Percentiles rank a stretch among this genome's conserved stretches.
These are phyloP conservation scores for Teratosphaeria nubilosa DNA, from an alignment of 2,329 filamentous ascomycete species.

Conservation along the genomic window DNA sequence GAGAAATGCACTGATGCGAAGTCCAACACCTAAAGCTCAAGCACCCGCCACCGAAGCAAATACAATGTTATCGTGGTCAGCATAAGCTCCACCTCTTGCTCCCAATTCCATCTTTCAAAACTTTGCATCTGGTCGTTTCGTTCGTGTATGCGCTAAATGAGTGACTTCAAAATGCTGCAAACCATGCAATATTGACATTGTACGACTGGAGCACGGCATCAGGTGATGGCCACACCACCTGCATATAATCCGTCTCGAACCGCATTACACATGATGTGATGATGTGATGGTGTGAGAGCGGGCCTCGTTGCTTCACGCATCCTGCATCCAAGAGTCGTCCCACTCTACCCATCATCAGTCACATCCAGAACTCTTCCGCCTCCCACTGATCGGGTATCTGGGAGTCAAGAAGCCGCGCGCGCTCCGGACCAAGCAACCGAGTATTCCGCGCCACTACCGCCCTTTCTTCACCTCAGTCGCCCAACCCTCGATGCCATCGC, in stretches of 20 bases:
- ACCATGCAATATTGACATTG: neutral
- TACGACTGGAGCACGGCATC: neutral
- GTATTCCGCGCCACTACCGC: conserved; percentile 40
- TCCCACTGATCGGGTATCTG: neutral
- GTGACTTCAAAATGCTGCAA: neutral
- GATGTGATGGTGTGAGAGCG: neutral
- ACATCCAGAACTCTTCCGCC: neutral
- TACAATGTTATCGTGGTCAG: neutral
- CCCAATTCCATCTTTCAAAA: neutral
- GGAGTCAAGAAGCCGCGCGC: neutral
- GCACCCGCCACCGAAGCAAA: neutral
- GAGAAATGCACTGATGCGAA: neutral
- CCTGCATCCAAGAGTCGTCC: neutral
- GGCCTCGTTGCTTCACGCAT: neutral
- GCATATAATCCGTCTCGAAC: neutral
- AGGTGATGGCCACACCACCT: neutral
- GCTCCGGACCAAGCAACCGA: neutral
- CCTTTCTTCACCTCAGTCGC: conserved; percentile 73
- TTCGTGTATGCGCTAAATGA: conserved; percentile 1
- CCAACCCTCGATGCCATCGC: conserved; percentile 93
- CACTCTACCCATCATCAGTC: neutral
- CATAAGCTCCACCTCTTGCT: neutral
- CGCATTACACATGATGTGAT: neutral
- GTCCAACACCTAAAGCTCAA: neutral
- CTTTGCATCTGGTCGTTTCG: neutral